phyloP scores from a whole-genome alignment of 257 asterid genomes.

The Marsdenia floribunda region DNA sequence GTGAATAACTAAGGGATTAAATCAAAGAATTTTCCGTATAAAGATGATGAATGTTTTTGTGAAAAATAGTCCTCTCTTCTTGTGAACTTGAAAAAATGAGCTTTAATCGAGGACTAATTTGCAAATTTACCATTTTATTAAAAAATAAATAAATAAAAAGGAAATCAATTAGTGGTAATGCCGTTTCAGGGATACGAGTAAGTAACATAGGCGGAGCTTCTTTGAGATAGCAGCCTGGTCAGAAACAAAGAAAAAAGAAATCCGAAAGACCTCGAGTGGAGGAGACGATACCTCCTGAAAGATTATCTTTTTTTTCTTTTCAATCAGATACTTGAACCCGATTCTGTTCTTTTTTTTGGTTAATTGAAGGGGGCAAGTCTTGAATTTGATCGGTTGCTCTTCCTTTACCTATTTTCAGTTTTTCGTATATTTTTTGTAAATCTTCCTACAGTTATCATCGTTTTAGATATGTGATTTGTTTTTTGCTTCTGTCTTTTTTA shows the following conservation, averaged over 20 bases:
- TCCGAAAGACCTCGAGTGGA: conserved; percentile 20
- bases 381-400: conserved; percentile 6
- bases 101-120: too few relatives aligned
- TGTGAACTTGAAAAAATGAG: too few relatives aligned
- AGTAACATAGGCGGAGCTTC: conserved; percentile 5
- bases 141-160: background rate
- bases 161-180: conserved; percentile 1
- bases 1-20: too few relatives aligned
- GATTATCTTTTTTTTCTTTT: background rate
- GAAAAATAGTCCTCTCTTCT: too few relatives aligned
- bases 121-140: too few relatives aligned
- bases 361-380: background rate
- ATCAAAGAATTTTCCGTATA: too few relatives aligned
- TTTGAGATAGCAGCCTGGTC: background rate
- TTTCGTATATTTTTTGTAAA: background rate
- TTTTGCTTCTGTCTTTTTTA: too few relatives aligned
- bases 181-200: background rate
- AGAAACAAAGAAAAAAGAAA: conserved; percentile 4
- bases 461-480: background rate
- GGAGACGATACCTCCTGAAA: conserved; percentile 28
- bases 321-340: background rate
- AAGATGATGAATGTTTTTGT: too few relatives aligned
- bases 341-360: background rate
- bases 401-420: background rate
- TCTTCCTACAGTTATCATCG: background rate